Conservation (phyloP, 1,139 yeast species). For the Kodamaea suecica region DNA sequence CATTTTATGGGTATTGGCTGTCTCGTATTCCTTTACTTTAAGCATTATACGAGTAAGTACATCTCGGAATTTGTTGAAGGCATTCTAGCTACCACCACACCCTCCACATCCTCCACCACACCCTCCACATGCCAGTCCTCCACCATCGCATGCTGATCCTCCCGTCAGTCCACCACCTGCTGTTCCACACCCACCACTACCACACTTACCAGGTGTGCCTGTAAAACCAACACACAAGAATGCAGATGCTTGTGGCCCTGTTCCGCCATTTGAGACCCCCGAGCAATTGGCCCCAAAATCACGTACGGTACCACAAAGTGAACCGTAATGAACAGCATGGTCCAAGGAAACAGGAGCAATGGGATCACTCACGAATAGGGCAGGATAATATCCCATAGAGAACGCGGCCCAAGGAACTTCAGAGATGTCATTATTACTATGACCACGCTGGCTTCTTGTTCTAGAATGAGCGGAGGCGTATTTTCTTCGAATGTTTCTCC, state of each 20-base stretch:
- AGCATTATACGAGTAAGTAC: too few relatives aligned
- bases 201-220: neutral
- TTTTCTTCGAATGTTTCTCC: constrained; percentile 2
- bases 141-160: neutral
- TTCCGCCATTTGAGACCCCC: neutral
- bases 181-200: neutral
- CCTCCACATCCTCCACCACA: neutral
- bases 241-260: too few relatives aligned
- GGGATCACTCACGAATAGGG: constrained; percentile 1
- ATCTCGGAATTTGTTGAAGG: too few relatives aligned
- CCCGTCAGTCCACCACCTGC: too few relatives aligned
- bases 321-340: neutral
- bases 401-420: constrained; percentile 2
- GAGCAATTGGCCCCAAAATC: neutral
- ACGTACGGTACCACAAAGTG: neutral
- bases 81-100: neutral
- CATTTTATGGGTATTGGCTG: too few relatives aligned
- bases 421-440: neutral
- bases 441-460: neutral
- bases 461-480: neutral
- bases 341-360: constrained; percentile 3
- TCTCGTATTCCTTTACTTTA: too few relatives aligned
- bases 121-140: neutral
- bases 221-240: neutral
- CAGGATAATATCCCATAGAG: constrained; percentile 1